Evolutionary conservation across 805 yeast species (phyloP).

Genomic region (Maudiozyma barnettii): DNA sequence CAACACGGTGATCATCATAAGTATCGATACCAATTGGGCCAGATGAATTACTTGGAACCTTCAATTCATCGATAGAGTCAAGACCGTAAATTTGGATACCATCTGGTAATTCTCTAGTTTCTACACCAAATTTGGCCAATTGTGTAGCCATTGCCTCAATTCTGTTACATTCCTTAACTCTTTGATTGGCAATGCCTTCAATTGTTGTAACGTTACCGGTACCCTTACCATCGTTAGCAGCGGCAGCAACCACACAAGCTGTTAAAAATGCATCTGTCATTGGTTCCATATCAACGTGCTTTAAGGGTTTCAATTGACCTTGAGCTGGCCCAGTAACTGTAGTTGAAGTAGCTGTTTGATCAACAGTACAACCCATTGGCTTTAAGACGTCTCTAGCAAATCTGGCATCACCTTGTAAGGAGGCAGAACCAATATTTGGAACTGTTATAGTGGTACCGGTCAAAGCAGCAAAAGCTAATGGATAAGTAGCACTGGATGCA

Average conservation of each 20-base stretch:
- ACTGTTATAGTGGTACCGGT: slow-evolving; percentile 88
- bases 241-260: slow-evolving; percentile 95
- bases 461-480: slow-evolving; percentile 93
- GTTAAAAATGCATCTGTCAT: slow-evolving; percentile 98
- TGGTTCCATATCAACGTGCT: slow-evolving; percentile 92
- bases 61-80: slow-evolving; percentile 36
- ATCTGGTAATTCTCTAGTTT: slow-evolving; percentile 76
- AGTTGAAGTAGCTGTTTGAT: slow-evolving; percentile 75
- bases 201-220: slow-evolving; percentile 54
- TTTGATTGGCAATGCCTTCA: slow-evolving; percentile 93
- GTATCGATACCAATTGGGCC: slow-evolving; percentile 48
- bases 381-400: slow-evolving; percentile 86
- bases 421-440: slow-evolving; percentile 86
- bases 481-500: slow-evolving; percentile 96
- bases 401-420: slow-evolving; percentile 94
- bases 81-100: slow-evolving; percentile 84
- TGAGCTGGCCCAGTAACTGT: slow-evolving; percentile 83
- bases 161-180: slow-evolving; percentile 95
- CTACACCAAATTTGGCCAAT: slow-evolving; percentile 83
- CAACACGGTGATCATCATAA: slow-evolving; percentile 95
- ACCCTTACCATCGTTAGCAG: slow-evolving; percentile 47
- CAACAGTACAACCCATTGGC: slow-evolving; percentile 92
- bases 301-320: slow-evolving; percentile 60
- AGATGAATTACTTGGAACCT: slow-evolving; percentile 44
- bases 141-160: slow-evolving; percentile 90